Evolutionary conservation across 495 filamentous ascomycete genomes (phyloP).

Genomic region (Geoglossum glabrum): DNA sequence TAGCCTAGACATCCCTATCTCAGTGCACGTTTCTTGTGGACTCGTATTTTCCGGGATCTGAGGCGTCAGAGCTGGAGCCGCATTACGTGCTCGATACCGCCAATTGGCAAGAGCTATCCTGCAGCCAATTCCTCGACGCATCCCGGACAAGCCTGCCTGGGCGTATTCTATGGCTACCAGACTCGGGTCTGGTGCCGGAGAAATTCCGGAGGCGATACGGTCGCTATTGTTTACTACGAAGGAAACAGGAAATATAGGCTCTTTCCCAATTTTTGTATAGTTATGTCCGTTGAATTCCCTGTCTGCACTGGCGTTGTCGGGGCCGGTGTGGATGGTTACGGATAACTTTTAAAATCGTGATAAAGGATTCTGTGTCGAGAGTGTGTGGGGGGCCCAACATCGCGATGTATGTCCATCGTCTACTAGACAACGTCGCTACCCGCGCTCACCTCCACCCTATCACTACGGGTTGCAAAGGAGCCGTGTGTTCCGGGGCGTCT

Average conservation of each 20-base stretch:
- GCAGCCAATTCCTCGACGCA: constrained; percentile 63
- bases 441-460: constrained; percentile 60
- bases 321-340: neutral
- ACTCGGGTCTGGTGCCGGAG: constrained; percentile 46
- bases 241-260: constrained; percentile 11
- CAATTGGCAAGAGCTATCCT: constrained; percentile 56
- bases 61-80: constrained; percentile 42
- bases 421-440: no score
- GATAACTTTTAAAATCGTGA: neutral
- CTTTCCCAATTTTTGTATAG: neutral
- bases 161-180: constrained; percentile 71
- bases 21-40: constrained; percentile 76
- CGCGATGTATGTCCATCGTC: constrained; percentile 26
- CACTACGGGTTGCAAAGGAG: constrained; percentile 40
- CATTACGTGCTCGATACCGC: constrained; percentile 46
- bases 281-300: neutral
- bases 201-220: constrained; percentile 57
- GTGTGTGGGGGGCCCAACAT: no score
- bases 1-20: constrained; percentile 37
- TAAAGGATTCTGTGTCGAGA: neutral
- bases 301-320: neutral
- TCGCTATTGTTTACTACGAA: constrained; percentile 56
- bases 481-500: constrained; percentile 50
- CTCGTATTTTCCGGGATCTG: constrained; percentile 46
- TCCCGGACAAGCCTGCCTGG: constrained; percentile 49